Evolutionary conservation across 371 early-diverging fungal genomes (phyloP).

Genomic region (Entomophthora muscae): DNA sequence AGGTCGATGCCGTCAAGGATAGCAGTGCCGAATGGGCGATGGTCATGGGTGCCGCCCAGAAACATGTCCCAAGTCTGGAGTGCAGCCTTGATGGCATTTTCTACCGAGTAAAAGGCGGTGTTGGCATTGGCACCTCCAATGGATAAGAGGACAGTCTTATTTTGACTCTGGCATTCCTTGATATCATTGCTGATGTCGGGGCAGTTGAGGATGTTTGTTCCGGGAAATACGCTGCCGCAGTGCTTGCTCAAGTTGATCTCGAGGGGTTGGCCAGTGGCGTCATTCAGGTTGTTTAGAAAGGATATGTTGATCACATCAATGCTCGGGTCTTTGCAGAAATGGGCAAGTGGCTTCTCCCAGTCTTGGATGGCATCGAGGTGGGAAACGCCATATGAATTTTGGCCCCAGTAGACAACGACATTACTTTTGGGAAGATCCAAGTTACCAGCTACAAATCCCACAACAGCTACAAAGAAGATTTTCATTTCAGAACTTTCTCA

Average conservation of each 20-base stretch:
- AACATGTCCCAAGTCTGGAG: conserved; percentile 38
- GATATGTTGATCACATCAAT: conserved; percentile 35
- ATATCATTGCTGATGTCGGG: conserved; percentile 32
- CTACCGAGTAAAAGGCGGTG: conserved; percentile 32
- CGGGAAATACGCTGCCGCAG: conserved; percentile 4
- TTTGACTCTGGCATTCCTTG: conserved; percentile 33
- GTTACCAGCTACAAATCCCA: no score
- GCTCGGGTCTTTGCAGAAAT: conserved; percentile 34
- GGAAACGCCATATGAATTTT: conserved; percentile 21
- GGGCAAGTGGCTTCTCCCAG: conserved; percentile 21
- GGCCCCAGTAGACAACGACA: conserved; percentile 28
- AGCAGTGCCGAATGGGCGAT: conserved; percentile 38
- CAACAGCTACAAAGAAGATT: no score
- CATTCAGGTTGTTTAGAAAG: conserved; percentile 42
- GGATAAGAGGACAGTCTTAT: conserved; percentile 37
- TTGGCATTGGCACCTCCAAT: conserved; percentile 49
- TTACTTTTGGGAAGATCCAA: background rate
- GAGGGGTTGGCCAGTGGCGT: conserved; percentile 14
- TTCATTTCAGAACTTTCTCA: no score
- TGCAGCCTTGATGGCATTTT: conserved; percentile 31
- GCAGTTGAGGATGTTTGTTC: conserved; percentile 17
- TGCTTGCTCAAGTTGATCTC: background rate
- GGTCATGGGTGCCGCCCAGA: conserved; percentile 22
- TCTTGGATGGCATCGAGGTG: conserved; percentile 7
- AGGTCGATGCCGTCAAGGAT: conserved; percentile 46